Evolutionary conservation across 805 yeast genomes (phyloP), one percentile per base, ranked within the genome.

Genomic region (Phaffomyces opuntiae): DNA sequence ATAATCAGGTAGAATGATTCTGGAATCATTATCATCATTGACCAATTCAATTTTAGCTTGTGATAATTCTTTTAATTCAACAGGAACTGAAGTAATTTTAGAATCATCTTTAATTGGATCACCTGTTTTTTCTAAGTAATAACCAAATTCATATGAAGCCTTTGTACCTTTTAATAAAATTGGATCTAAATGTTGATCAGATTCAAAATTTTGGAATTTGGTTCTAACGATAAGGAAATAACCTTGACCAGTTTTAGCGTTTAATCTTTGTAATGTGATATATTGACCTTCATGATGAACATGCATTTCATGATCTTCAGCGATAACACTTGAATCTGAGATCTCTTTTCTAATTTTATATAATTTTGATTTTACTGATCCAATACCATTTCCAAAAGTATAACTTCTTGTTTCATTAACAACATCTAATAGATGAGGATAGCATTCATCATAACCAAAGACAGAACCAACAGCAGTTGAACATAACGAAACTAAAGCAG

Each of bases 381-480:
- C 81, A 57, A 91, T 90, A 36, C 98, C 98, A 17, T 62, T 49
- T 26, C 63, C 61, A 45, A 62, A 70, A 2, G 75, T 67, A 57
- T 91, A 91, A 6, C 65, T 66, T 49, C 95, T 74, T 6, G 65
- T 68, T 60, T 91, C 99, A 36, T 72, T 67, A 16, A 91, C 99
- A 37, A 91, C 82, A 59, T 90, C 83, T 39, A 93, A 68, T 26
- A 88, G 67, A 36, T 76, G 70, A 8, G 97, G 97, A 63, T 83
- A 93, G 43, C 91, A 78, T 65, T 91, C 98, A 59, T 91, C 99
- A 56, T 80, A 89, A 14, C 99, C 99, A 65, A 86, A 82, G 0
- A 88, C 95, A 1, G 96, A 83, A 3, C 99, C 99, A 39, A 89
- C 83, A 2, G 97, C 96, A 44, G 95, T 86, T 1, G 95, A 80